These are phyloP conservation scores for Cercospora beticola DNA, from an alignment of 2,329 filamentous ascomycete genomes.

Conservation along the genomic window DNA sequence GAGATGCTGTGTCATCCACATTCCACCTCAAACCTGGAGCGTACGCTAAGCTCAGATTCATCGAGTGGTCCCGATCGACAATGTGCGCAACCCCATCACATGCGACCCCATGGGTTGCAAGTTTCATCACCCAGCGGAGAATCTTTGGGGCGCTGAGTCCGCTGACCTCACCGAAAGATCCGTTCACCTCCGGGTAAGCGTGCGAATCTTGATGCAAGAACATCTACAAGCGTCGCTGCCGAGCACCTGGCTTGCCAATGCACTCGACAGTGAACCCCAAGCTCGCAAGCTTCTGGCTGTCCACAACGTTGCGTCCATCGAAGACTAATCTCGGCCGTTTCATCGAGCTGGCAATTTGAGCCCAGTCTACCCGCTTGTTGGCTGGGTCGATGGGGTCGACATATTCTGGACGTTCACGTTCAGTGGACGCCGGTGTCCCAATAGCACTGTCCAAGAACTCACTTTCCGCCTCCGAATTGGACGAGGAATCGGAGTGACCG, in stretches of 20 bases:
- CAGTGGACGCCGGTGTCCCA: conserved; percentile 19
- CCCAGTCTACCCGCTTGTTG: conserved; percentile 37
- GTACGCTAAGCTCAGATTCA: background rate
- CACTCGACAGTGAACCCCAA: conserved; percentile 41
- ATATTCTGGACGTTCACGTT: conserved; percentile 14
- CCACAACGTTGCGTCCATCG: conserved; percentile 41
- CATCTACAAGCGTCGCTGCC: conserved; percentile 19
- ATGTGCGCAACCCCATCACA: background rate
- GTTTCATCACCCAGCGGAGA: background rate
- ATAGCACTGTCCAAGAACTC: conserved; percentile 25
- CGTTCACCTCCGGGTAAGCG: background rate
- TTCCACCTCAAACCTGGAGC: background rate
- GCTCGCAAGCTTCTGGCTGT: conserved; percentile 32
- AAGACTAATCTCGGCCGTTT: conserved; percentile 39
- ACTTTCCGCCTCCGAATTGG: conserved; percentile 20
- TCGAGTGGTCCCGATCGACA: background rate
- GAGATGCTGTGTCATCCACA: background rate
- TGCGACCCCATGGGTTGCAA: background rate
- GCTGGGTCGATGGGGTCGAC: conserved; percentile 10
- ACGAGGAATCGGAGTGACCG: conserved; percentile 12
- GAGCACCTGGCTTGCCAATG: conserved; percentile 35
- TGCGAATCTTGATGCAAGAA: background rate
- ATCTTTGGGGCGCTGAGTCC: background rate
- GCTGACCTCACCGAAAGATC: background rate
- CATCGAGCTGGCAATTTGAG: conserved; percentile 36